Evolutionary conservation across 805 yeast species (phyloP).

Genomic region (Metschnikowia anglica): DNA sequence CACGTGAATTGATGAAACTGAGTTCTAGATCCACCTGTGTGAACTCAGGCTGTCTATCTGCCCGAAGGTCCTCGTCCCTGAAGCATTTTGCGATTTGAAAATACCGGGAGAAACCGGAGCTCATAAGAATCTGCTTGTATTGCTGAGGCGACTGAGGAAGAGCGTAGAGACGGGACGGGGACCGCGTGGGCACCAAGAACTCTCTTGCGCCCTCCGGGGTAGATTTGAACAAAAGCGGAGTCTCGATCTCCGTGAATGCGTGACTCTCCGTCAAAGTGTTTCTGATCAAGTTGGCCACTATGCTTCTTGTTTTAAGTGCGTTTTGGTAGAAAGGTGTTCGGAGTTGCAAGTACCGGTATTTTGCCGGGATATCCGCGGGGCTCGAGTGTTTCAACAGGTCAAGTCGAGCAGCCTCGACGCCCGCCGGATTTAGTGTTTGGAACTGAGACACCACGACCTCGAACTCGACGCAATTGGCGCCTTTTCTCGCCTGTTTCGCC

Average conservation of each 20-base stretch:
- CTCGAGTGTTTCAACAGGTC: constrained; percentile 51
- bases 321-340: constrained; percentile 58
- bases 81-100: constrained; percentile 93
- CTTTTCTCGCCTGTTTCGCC: constrained; percentile 27
- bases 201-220: constrained; percentile 99
- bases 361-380: constrained; percentile 67
- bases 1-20: constrained; percentile 70
- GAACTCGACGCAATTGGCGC: constrained; percentile 32
- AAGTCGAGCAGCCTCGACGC: constrained; percentile 65
- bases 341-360: constrained; percentile 77
- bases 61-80: constrained; percentile 91
- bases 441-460: constrained; percentile 58
- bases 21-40: constrained; percentile 96
- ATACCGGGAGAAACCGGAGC: constrained; percentile 83
- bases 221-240: constrained; percentile 89
- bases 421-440: constrained; percentile 61
- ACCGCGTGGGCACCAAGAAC: constrained; percentile 88
- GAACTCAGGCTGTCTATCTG: constrained; percentile 96
- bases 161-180: constrained; percentile 66
- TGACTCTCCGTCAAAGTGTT: constrained; percentile 35
- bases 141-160: constrained; percentile 98
- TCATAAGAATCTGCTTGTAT: constrained; percentile 91
- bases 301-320: constrained; percentile 55
- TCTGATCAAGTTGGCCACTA: constrained; percentile 50
- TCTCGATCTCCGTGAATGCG: constrained; percentile 79